These are phyloP conservation scores for Didymella sp. DNA, from an alignment of 2,329 filamentous ascomycete genomes.

Conservation along the genomic window DNA sequence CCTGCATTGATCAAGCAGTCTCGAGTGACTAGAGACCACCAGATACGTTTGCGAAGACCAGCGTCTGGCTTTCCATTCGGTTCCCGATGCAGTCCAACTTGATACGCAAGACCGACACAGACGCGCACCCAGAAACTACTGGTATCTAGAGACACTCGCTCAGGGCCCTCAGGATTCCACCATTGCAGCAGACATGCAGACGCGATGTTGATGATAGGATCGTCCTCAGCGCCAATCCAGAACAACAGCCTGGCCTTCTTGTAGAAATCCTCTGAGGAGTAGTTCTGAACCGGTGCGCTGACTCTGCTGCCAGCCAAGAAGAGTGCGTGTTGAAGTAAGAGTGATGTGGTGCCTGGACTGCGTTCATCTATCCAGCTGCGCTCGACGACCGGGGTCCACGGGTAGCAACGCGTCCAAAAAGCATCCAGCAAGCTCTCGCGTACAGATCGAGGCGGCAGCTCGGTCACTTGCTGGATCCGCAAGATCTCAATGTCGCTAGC, in stretches of 20 bases:
- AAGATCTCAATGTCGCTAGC: constrained; percentile 41
- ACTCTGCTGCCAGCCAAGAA: constrained; percentile 54
- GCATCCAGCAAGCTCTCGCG: constrained; percentile 50
- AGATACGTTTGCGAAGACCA: constrained; percentile 49
- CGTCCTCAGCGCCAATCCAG: constrained; percentile 46
- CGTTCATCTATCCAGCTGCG: constrained; percentile 50
- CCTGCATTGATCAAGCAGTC: constrained; percentile 53
- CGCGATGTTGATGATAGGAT: constrained; percentile 52
- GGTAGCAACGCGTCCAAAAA: constrained; percentile 51
- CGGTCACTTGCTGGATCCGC: constrained; percentile 37
- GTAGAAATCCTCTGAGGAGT: constrained; percentile 45
- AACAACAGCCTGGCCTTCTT: constrained; percentile 44
- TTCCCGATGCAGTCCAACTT: constrained; percentile 55
- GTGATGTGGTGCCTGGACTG: constrained; percentile 35
- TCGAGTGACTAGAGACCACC: constrained; percentile 54
- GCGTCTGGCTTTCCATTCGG: constrained; percentile 46
- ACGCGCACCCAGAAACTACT: constrained; percentile 56
- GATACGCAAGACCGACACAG: constrained; percentile 53
- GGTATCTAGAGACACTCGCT: constrained; percentile 52
- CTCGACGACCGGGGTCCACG: constrained; percentile 54
- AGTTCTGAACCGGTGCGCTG: constrained; percentile 44
- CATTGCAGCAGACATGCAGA: constrained; percentile 52
- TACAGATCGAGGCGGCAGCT: constrained; percentile 40
- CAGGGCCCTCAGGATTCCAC: constrained; percentile 55
- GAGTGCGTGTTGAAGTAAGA: constrained; percentile 48